Conservation (phyloP, 106 monocot genomes). For the Agapanthus africanus region DNA sequence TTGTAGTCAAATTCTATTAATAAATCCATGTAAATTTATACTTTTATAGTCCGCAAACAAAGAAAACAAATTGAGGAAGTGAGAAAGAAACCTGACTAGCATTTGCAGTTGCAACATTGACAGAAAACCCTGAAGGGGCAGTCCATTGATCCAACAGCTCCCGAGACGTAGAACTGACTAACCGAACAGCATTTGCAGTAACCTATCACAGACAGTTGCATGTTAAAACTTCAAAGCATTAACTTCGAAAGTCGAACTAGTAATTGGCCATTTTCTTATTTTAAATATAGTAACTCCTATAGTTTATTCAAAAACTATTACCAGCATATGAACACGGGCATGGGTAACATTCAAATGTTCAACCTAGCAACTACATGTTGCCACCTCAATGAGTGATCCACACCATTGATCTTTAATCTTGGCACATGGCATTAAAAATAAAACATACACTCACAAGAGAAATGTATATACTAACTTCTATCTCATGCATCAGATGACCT, state of each 20-base stretch:
- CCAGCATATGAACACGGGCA: not conserved
- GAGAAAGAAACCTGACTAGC: constrained; percentile 60
- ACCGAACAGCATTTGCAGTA: constrained; percentile 74
- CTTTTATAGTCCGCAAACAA: not conserved
- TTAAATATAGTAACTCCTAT: not conserved
- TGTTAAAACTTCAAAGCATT: not conserved
- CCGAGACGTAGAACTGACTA: constrained; percentile 73
- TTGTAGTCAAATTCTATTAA: not conserved
- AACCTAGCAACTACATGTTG: not conserved
- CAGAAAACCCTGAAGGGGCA: constrained; percentile 78
- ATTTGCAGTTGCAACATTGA: constrained; percentile 98
- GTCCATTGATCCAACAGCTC: constrained; percentile 86
- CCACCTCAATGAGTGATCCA: not conserved
- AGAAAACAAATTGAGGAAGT: not conserved
- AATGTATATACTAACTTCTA: not conserved
- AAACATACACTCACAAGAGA: not conserved
- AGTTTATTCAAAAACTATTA: not conserved
- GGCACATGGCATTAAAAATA: not conserved
- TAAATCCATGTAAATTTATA: not conserved
- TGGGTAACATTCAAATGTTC: not conserved
- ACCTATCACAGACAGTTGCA: constrained; percentile 32
- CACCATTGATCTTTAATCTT: not conserved
- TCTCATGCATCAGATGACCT: not conserved
- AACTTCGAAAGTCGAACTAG: no score
- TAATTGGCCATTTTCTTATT: no score